Conservation (phyloP, 441 rosid species). For the Gossypium trilobum region DNA sequence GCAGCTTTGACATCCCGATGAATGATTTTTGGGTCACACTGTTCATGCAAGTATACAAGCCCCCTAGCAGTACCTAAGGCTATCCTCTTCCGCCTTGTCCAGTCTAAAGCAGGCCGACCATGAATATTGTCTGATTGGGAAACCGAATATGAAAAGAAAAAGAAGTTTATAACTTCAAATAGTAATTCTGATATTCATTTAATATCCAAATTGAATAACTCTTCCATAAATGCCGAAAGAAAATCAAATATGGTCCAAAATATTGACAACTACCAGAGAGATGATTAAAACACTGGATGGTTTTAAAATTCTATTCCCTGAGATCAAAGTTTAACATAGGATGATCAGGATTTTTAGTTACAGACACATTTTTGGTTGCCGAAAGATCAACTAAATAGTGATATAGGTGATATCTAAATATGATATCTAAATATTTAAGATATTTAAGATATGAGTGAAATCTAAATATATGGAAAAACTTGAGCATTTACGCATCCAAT, state of each 20-base stretch:
- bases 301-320: not conserved
- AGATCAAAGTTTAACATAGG: not conserved
- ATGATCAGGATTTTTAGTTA: not conserved
- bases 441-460: not conserved
- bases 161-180: not conserved
- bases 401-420: not conserved
- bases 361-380: not conserved
- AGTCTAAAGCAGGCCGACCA: slow-evolving; percentile 67
- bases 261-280: not conserved
- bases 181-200: not conserved
- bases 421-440: not conserved
- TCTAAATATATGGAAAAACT: not conserved
- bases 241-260: not conserved
- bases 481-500: not conserved
- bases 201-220: not conserved
- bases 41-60: slow-evolving; percentile 79
- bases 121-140: slow-evolving; percentile 44
- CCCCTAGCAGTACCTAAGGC: slow-evolving; percentile 91
- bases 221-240: not conserved
- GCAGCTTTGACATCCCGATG: slow-evolving; percentile 96
- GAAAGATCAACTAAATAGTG: not conserved
- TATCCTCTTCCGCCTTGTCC: slow-evolving; percentile 72
- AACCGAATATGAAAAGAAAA: not conserved
- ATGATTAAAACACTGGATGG: not conserved
- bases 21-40: slow-evolving; percentile 87